Conservation (phyloP, 352 stramenopile genomes). For the Pseudoperonospora humuli region DNA sequence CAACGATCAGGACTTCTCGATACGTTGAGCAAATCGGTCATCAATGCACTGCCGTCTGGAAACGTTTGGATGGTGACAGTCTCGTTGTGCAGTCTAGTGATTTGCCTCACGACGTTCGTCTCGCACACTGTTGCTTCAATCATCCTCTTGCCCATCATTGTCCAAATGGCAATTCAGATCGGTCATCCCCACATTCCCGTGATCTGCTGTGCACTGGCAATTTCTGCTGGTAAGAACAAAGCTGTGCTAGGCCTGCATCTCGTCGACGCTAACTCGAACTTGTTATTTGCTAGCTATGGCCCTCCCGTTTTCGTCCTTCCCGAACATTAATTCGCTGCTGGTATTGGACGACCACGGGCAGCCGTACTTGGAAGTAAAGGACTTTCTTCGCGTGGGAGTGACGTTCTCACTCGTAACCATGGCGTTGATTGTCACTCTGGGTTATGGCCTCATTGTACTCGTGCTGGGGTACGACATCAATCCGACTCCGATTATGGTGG, state of each 20-base stretch:
- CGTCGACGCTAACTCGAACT: not conserved
- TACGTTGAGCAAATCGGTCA: conserved; percentile 77
- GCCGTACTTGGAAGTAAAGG: conserved; percentile 79
- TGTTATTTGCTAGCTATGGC: conserved; percentile 58
- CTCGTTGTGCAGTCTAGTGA: conserved; percentile 79
- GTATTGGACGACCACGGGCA: conserved; percentile 86
- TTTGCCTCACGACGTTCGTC: conserved; percentile 89
- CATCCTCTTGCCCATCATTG: conserved; percentile 89
- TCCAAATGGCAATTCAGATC: conserved; percentile 84
- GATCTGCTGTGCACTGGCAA: conserved; percentile 76
- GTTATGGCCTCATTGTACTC: conserved; percentile 74
- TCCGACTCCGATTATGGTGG: conserved; percentile 28
- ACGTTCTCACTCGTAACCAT: conserved; percentile 82
- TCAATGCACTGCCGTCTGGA: conserved; percentile 67
- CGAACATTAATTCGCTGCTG: conserved; percentile 89
- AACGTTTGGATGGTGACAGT: conserved; percentile 83
- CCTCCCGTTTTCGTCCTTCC: conserved; percentile 89
- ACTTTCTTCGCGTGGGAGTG: conserved; percentile 82
- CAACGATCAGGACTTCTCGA: conserved; percentile 76
- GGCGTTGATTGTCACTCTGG: conserved; percentile 78
- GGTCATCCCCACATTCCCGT: conserved; percentile 81
- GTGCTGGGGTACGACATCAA: conserved; percentile 77
- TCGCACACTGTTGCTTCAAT: conserved; percentile 90
- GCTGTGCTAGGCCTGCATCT: not conserved
- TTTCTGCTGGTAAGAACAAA: conserved; percentile 68